phyloP scores from a whole-genome alignment of 2,329 filamentous ascomycete genomes.

The Aspergillus aculeatinus region DNA sequence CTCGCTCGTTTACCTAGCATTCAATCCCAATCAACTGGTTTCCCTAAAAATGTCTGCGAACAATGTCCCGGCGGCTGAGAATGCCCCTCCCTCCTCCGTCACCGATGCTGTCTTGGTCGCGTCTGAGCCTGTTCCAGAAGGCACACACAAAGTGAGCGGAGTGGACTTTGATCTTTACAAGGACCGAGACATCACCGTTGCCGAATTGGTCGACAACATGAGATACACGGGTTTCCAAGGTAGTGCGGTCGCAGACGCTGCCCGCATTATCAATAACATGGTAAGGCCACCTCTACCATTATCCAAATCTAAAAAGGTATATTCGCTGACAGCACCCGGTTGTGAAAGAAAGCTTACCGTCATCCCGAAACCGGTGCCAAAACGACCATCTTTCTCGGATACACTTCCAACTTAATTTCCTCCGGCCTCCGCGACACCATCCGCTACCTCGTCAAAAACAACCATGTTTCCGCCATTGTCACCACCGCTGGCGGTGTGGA shows the following conservation, averaged over 20 bases:
- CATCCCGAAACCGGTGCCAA: slow-evolving; percentile 74
- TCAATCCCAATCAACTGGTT: too few species aligned
- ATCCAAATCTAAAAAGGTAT: neutral
- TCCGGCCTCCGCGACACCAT: slow-evolving; percentile 89
- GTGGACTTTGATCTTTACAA: slow-evolving; percentile 84
- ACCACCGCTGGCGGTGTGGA: slow-evolving; percentile 94
- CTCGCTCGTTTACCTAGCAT: too few species aligned
- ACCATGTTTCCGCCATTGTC: slow-evolving; percentile 88
- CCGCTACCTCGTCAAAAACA: slow-evolving; percentile 89
- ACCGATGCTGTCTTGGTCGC: slow-evolving; percentile 81
- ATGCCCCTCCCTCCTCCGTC: slow-evolving; percentile 56
- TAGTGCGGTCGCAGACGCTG: slow-evolving; percentile 77
- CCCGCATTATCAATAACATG: slow-evolving; percentile 94
- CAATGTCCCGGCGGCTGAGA: slow-evolving; percentile 20
- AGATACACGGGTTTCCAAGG: slow-evolving; percentile 82
- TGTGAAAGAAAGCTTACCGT: slow-evolving; percentile 68
- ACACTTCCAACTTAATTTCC: slow-evolving; percentile 96
- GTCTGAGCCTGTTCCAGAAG: slow-evolving; percentile 70
- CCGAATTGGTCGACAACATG: slow-evolving; percentile 80
- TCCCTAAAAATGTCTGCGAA: neutral
- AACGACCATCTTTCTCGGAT: slow-evolving; percentile 95
- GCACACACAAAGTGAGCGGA: slow-evolving; percentile 78
- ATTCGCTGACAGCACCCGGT: slow-evolving; percentile 1
- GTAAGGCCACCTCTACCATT: slow-evolving; percentile 48
- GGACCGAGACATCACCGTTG: slow-evolving; percentile 72